A percentile compares a stretch with the other conserved stretches of the same genome.
Conservation (phyloP, 176 grass and related monocot genomes). For the Ensete glaucum region DNA sequence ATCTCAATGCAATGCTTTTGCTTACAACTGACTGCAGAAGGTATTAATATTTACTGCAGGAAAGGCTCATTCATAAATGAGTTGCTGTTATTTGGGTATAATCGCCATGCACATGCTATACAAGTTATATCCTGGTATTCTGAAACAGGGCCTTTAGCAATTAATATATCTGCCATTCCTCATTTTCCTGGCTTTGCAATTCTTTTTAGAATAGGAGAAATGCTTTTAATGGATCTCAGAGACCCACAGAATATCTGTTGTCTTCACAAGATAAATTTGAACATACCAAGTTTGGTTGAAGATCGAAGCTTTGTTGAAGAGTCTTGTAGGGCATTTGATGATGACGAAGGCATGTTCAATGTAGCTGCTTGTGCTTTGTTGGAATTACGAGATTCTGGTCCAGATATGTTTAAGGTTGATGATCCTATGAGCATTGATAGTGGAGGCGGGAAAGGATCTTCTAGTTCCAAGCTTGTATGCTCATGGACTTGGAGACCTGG, state of each 20-base stretch:
- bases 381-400: constrained; percentile 77
- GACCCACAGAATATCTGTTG: constrained; percentile 55
- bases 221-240: constrained; percentile 82
- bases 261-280: constrained; percentile 55
- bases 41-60: constrained; percentile 39
- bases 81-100: constrained; percentile 63
- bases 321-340: constrained; percentile 55
- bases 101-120: constrained; percentile 32
- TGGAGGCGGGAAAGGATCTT: constrained; percentile 39
- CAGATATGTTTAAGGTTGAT: constrained; percentile 59
- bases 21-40: background rate
- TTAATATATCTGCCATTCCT: constrained; percentile 71
- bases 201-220: constrained; percentile 77
- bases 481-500: constrained; percentile 95
- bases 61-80: constrained; percentile 66
- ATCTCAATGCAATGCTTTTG: background rate
- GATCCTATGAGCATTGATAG: constrained; percentile 87
- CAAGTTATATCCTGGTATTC: constrained; percentile 53
- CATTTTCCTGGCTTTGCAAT: constrained; percentile 80
- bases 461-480: constrained; percentile 56
- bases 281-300: constrained; percentile 40
- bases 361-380: constrained; percentile 89
- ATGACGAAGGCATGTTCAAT: constrained; percentile 61
- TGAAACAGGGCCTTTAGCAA: constrained; percentile 65
- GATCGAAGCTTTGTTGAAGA: constrained; percentile 58